Evolutionary conservation across 805 yeast species (phyloP).

Genomic region (Suhomyces tanzawaensis): DNA sequence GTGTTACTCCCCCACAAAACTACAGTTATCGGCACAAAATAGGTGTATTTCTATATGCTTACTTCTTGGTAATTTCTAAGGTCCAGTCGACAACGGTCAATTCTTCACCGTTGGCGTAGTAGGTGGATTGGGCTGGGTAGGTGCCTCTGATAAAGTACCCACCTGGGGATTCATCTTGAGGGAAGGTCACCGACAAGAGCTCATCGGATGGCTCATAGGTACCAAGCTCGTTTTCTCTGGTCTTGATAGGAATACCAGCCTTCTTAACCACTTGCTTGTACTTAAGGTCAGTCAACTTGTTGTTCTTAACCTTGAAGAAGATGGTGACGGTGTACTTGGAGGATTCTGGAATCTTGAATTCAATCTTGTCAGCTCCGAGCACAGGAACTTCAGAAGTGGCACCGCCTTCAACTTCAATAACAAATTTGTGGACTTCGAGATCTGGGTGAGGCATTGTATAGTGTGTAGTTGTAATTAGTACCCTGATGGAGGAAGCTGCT

Average conservation of each 20-base stretch:
- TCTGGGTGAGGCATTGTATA: no score
- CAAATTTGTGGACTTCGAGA: slow-evolving; percentile 30
- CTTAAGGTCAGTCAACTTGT: slow-evolving; percentile 26
- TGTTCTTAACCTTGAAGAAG: slow-evolving; percentile 30
- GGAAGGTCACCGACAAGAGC: slow-evolving; percentile 27
- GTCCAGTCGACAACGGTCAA: slow-evolving; percentile 32
- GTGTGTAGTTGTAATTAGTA: no score
- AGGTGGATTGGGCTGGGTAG: slow-evolving; percentile 31
- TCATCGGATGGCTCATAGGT: slow-evolving; percentile 33
- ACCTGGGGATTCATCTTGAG: slow-evolving; percentile 36
- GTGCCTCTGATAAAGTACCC: slow-evolving; percentile 39
- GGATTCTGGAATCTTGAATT: slow-evolving; percentile 36
- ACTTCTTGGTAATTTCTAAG: slow-evolving; percentile 30
- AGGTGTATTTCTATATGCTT: no score
- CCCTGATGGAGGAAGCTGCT: not conserved
- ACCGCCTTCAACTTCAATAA: slow-evolving; percentile 29
- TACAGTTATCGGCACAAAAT: no score
- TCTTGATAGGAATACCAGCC: slow-evolving; percentile 33
- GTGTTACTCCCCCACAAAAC: no score
- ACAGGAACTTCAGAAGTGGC: slow-evolving; percentile 25
- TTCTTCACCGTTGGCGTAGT: slow-evolving; percentile 30
- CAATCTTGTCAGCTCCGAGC: slow-evolving; percentile 25
- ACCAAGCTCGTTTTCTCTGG: slow-evolving; percentile 30
- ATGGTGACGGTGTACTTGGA: slow-evolving; percentile 32
- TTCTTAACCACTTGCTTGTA: slow-evolving; percentile 38